phyloP scores from a whole-genome alignment of 371 early-diverging fungal species.

The Mortierella sp. region DNA sequence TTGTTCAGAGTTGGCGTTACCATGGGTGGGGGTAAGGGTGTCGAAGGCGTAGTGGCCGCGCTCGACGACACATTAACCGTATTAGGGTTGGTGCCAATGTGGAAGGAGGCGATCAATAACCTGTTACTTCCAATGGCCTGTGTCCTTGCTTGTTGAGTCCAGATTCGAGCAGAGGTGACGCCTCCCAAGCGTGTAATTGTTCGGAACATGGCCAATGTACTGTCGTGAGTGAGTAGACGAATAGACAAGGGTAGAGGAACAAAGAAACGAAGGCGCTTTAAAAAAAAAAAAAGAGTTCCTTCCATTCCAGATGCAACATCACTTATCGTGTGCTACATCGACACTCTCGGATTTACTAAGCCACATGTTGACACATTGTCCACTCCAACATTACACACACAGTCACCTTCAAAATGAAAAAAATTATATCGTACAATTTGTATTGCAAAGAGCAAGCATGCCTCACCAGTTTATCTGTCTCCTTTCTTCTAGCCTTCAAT shows the following conservation, averaged over 20 bases:
- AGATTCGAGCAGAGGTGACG: constrained; percentile 12
- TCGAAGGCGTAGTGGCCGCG: constrained; percentile 35
- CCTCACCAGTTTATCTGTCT: background rate
- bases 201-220: constrained; percentile 21
- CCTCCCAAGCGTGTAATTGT: constrained; percentile 26
- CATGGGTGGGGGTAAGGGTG: constrained; percentile 46
- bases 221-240: background rate
- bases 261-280: background rate
- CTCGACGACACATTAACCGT: constrained; percentile 22
- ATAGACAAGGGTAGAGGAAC: background rate
- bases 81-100: constrained; percentile 22
- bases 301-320: background rate
- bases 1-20: constrained; percentile 1
- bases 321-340: background rate
- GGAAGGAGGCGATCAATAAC: constrained; percentile 33
- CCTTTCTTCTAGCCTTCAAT: constrained; percentile 17
- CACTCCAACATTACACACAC: background rate
- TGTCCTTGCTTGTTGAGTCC: constrained; percentile 8
- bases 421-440: background rate
- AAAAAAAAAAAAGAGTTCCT: background rate
- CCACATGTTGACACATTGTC: constrained; percentile 27
- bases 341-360: constrained; percentile 8
- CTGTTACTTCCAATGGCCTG: constrained; percentile 6
- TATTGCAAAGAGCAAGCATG: background rate
- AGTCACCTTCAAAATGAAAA: background rate